Percentiles rank a stretch among this genome's conserved stretches.
These are phyloP conservation scores for Rubia occidens DNA, from an alignment of 305 asterid genomes.

Conservation along the genomic window DNA sequence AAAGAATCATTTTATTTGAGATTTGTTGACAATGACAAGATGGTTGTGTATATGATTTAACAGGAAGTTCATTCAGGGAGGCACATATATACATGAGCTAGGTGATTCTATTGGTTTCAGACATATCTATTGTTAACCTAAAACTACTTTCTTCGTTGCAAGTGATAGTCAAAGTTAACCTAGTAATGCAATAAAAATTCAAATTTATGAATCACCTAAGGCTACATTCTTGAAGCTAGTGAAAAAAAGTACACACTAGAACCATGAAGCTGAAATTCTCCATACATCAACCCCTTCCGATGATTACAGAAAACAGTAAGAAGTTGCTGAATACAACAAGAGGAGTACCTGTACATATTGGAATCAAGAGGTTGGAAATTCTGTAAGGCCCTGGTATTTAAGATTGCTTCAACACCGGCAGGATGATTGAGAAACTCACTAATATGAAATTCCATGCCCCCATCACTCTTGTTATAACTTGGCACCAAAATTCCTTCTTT, in stretches of 20 bases:
- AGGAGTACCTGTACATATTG: slow-evolving; percentile 56
- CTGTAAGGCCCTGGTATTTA: slow-evolving; percentile 64
- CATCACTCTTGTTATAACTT: slow-evolving; percentile 28
- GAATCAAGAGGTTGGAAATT: slow-evolving; percentile 53
- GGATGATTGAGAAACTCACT: slow-evolving; percentile 62
- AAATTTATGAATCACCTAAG: background rate
- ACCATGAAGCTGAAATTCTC: background rate
- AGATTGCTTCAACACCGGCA: slow-evolving; percentile 63
- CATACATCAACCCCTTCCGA: background rate
- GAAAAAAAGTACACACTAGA: background rate
- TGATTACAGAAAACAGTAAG: background rate
- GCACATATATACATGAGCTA: background rate
- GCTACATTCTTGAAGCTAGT: background rate
- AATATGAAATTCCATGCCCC: slow-evolving; percentile 28
- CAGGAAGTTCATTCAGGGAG: background rate
- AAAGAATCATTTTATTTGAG: background rate
- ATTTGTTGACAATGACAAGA: background rate
- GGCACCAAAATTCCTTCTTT: slow-evolving; percentile 60
- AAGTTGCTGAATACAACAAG: background rate
- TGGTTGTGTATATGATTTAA: background rate
- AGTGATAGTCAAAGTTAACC: background rate
- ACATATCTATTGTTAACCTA: background rate
- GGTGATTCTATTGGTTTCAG: background rate
- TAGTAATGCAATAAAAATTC: background rate
- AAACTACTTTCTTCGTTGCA: background rate